These are phyloP conservation scores for Hapsidospora chrysogenum DNA, from an alignment of 495 filamentous ascomycete species.

Conservation along the genomic window DNA sequence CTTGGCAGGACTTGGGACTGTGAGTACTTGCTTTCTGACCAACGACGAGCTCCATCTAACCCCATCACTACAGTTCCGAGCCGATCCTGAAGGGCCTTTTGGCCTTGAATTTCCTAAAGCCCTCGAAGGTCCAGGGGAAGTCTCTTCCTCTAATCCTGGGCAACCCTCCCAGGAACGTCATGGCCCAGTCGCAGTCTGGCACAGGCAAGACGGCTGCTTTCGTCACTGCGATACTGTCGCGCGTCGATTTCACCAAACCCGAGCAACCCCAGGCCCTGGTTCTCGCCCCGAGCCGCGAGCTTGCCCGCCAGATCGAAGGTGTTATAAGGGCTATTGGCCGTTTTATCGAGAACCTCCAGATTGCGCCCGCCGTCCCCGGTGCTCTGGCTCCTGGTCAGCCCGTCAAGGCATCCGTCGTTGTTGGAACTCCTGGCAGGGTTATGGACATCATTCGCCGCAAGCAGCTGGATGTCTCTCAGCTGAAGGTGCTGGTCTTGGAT, in stretches of 20 bases:
- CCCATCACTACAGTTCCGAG: neutral
- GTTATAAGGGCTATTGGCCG: constrained; percentile 69
- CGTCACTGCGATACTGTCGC: constrained; percentile 73
- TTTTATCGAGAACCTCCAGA: constrained; percentile 53
- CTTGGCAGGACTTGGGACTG: constrained; percentile 78
- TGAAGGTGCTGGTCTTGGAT: constrained; percentile 74
- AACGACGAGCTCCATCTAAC: constrained; percentile 2
- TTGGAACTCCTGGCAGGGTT: constrained; percentile 89
- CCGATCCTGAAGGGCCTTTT: constrained; percentile 40
- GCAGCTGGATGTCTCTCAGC: constrained; percentile 41
- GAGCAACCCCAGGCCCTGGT: constrained; percentile 68
- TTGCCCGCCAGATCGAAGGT: constrained; percentile 83
- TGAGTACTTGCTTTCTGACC: constrained; percentile 23
- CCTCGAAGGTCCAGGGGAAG: constrained; percentile 91
- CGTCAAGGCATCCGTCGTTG: constrained; percentile 58
- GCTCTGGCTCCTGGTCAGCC: constrained; percentile 42
- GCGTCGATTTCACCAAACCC: constrained; percentile 53
- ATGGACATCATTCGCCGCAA: constrained; percentile 66
- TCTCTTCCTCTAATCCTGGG: constrained; percentile 74
- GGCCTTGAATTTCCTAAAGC: constrained; percentile 79
- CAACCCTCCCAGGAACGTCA: constrained; percentile 77
- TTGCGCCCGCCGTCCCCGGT: constrained; percentile 67
- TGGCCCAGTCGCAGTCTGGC: constrained; percentile 95
- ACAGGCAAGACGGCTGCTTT: constrained; percentile 98
- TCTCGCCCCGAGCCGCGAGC: constrained; percentile 82